Evolutionary conservation across 257 asterid genomes (phyloP), one percentile per base, ranked within the genome.

Genomic region (Fraxinus americana): DNA sequence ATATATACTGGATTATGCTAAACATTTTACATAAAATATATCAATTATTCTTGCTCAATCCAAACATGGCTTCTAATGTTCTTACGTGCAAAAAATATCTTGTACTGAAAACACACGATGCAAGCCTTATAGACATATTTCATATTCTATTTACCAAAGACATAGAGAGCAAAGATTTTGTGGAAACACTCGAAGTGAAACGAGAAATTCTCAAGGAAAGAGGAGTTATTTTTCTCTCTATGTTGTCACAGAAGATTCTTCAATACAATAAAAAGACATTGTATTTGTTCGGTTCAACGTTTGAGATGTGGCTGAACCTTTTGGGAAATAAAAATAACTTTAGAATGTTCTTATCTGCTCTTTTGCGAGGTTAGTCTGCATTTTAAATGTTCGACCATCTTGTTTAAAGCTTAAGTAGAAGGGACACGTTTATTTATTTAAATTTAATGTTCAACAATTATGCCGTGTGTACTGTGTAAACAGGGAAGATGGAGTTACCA

Each of bases 401-500:
- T 39, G 45, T 39, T 39, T 39, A 9, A 38, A 38, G 11, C 10
- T 38, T 38, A 1, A 38, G 7, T 38, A 6, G 11, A 7, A 38
- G 43, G 43, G 43, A 38, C 41, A 1, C 7, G 43, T 38, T 38
- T 38, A 1, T 38, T 38, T 8, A 38, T 38, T 35, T 48, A 13
- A 48, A 48, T 48, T 48, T 14, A 16, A 12, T n/a, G 12, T 2
- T 21, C 1, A 59, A 19, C 67, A n/a, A 21, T 4, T 10, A 12
- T 43, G 29, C n/a, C 57, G 1, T 23, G 2, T 9, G 4, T 61
- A n/a, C 68, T 30, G 27, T 61, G 27, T 61, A 21, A 76, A 68
- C 65, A 90, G 93, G 92, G 69, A 87, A 82, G 67, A 82, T 88
- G 80, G 86, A 71, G 76, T 23, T 81, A 77, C 91, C 94, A 17